These are phyloP conservation scores for Peterozyma xylosa DNA, from an alignment of 805 yeast genomes.

Conservation along the genomic window DNA sequence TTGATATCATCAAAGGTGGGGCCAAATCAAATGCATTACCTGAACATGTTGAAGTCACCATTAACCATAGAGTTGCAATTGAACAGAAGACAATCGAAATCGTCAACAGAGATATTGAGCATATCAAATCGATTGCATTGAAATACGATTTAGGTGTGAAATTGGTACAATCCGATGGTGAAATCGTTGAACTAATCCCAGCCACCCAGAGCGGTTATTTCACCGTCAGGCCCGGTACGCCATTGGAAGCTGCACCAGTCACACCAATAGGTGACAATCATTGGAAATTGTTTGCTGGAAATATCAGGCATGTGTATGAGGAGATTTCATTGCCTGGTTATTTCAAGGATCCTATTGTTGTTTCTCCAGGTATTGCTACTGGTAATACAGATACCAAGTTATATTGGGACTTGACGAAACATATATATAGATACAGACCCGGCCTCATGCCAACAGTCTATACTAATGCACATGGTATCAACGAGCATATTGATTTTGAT, in stretches of 20 bases:
- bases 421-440: constrained; percentile 54
- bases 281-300: constrained; percentile 36
- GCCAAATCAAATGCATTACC: constrained; percentile 45
- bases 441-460: constrained; percentile 30
- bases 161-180: constrained; percentile 12
- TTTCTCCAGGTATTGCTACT: constrained; percentile 54
- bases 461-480: constrained; percentile 51
- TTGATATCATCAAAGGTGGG: constrained; percentile 40
- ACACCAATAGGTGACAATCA: constrained; percentile 35
- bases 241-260: constrained; percentile 45
- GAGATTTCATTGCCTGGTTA: constrained; percentile 29
- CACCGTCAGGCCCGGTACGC: not conserved
- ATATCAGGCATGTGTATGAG: constrained; percentile 38
- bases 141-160: constrained; percentile 27
- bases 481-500: constrained; percentile 48
- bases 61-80: constrained; percentile 39
- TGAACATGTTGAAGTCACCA: constrained; percentile 32
- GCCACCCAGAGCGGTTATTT: constrained; percentile 12
- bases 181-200: constrained; percentile 19
- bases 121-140: constrained; percentile 25
- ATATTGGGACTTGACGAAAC: constrained; percentile 50
- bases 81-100: constrained; percentile 31
- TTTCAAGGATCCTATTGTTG: constrained; percentile 25
- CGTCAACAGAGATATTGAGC: constrained; percentile 22
- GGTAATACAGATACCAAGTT: constrained; percentile 62